phyloP scores from a whole-genome alignment of 192 early-diverging fungal genomes.

The Linnemannia exigua region DNA sequence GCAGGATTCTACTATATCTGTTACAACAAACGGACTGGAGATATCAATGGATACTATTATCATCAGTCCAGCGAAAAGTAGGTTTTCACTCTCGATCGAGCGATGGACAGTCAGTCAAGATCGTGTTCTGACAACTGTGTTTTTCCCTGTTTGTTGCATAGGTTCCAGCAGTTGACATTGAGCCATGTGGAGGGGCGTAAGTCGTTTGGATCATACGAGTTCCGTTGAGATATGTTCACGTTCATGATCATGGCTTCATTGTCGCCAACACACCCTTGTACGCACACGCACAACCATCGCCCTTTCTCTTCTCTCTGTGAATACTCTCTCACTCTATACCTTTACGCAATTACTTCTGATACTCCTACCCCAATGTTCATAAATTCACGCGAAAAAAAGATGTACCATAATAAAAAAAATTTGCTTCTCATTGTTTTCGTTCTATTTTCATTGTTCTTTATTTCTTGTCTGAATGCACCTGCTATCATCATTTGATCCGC shows the following conservation, averaged over 20 bases:
- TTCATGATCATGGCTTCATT: neutral
- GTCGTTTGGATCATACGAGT: constrained; percentile 64
- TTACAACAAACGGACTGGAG: constrained; percentile 72
- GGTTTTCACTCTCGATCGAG: neutral
- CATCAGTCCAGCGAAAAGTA: constrained; percentile 67
- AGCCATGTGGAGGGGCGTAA: constrained; percentile 51
- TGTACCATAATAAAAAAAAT: constrained; percentile 4
- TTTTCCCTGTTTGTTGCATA: constrained; percentile 1
- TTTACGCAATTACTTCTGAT: neutral
- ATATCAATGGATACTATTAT: constrained; percentile 77
- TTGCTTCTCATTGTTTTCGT: neutral
- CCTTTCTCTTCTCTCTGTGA: neutral
- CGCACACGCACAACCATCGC: neutral
- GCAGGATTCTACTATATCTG: constrained; percentile 91
- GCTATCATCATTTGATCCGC: neutral
- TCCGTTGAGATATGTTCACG: constrained; percentile 49
- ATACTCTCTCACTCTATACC: neutral
- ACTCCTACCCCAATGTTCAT: neutral
- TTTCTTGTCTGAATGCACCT: neutral
- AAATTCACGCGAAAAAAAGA: no score
- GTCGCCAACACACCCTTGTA: neutral
- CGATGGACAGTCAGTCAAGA: neutral
- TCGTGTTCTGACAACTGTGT: neutral
- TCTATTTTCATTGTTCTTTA: neutral
- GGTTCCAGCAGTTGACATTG: constrained; percentile 63